These are phyloP conservation scores for Eucalyptus grandis DNA, from an alignment of 345 rosid genomes.

Conservation along the genomic window DNA sequence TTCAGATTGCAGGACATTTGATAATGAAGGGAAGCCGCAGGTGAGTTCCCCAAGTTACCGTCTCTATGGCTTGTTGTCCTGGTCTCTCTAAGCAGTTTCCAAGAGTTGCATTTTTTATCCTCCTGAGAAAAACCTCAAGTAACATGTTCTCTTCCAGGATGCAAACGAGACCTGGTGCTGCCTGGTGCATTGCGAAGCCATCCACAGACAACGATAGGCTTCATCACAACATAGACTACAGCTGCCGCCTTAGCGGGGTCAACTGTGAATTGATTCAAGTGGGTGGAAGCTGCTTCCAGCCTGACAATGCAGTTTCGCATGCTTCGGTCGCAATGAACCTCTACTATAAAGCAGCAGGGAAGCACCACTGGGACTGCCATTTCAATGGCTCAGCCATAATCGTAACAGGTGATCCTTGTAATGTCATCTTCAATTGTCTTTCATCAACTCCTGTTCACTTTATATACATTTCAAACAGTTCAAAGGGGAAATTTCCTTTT, in stretches of 20 bases:
- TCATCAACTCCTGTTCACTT: background rate
- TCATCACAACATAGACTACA: background rate
- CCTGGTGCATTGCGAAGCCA: conserved; percentile 3
- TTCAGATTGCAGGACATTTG: background rate
- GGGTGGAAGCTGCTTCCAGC: conserved; percentile 3
- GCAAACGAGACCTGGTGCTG: background rate
- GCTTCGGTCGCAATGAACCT: background rate
- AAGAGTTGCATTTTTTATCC: background rate
- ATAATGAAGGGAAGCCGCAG: background rate
- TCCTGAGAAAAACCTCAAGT: background rate
- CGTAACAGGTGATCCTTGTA: background rate
- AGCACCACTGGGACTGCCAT: background rate
- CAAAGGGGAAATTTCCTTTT: background rate
- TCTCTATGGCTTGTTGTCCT: background rate
- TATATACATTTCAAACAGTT: background rate
- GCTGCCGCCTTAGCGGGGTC: background rate
- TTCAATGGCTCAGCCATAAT: background rate
- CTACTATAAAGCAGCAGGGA: background rate
- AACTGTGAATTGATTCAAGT: background rate
- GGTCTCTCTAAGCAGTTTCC: background rate
- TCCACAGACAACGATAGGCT: background rate
- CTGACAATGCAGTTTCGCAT: background rate
- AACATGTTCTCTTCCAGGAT: background rate
- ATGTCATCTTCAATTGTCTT: background rate
- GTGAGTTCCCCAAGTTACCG: background rate